Conservation (phyloP, 805 yeast genomes). For the Candida sphagnicola region DNA sequence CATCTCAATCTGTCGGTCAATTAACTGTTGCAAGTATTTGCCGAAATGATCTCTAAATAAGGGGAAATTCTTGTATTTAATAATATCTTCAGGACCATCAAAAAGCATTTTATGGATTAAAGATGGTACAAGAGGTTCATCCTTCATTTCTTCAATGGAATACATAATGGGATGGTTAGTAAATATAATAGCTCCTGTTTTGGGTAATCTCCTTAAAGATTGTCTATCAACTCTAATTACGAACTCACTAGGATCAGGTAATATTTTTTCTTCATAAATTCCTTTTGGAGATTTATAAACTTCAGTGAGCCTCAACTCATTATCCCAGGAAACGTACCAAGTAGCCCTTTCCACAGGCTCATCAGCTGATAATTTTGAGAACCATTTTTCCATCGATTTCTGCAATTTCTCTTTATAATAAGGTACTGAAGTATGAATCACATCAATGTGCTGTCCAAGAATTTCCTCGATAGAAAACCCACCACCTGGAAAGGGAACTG, state of each 20-base stretch:
- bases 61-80: constrained; percentile 61
- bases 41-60: constrained; percentile 55
- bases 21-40: constrained; percentile 53
- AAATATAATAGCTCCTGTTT: constrained; percentile 60
- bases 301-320: constrained; percentile 51
- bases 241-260: constrained; percentile 48
- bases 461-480: constrained; percentile 60
- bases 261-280: constrained; percentile 23
- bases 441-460: constrained; percentile 58
- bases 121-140: constrained; percentile 76
- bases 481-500: constrained; percentile 79
- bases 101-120: constrained; percentile 58
- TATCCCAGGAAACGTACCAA: constrained; percentile 75
- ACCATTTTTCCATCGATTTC: constrained; percentile 72
- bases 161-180: constrained; percentile 78
- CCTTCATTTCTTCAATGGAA: constrained; percentile 73
- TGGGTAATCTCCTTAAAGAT: constrained; percentile 65
- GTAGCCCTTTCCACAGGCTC: constrained; percentile 72
- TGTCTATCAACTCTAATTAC: constrained; percentile 72
- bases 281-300: constrained; percentile 53
- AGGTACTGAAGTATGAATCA: constrained; percentile 66
- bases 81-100: constrained; percentile 64
- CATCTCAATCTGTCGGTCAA: constrained; percentile 53
- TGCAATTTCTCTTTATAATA: constrained; percentile 62
- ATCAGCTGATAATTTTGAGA: constrained; percentile 53